Evolutionary conservation across 1,284 basidiomycete species (phyloP), one percentile per base, ranked within the genome.

Genomic region (Microbotryum saponariae): DNA sequence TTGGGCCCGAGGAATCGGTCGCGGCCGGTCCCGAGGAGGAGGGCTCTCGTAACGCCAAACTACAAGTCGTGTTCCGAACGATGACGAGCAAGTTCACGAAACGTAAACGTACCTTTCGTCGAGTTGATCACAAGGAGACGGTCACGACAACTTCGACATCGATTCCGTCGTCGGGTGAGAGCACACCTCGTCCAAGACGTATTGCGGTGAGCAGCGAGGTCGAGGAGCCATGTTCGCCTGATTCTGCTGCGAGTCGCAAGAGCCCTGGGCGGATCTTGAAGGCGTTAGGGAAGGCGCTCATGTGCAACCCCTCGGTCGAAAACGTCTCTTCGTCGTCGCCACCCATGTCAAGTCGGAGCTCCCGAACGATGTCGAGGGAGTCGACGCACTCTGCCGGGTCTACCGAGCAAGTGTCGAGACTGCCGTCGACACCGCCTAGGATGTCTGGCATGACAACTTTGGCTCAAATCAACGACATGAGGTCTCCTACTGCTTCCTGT

Each of bases 51-150:
- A 31, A 61, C 29, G n/a, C 12, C 16, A 9, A 27, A 2, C 20
- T 42, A 23, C 76, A 78, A 60, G 70, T 78, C 20, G 76, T 79
- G 1, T 69, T 80, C 10, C 73, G 74, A 47, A 78, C 77, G 3
- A 78, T 79, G 72, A 79, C 77, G 8, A 74, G 75, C 61, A 77
- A 76, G 70, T 70, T 79, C 3, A 71, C 77, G 8, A 74, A 77
- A 59, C 75, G 75, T 48, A 77, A 73, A 50, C 72, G 76, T 21
- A 76, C 74, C 0, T 63, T 78, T 12, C 72, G 75, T 1, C 70
- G 75, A 9, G 50, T 42, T 8, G 48, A 50, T 53, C 25, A 33
- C 20, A 33, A 53, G 1, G 51, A 53, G 51, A 25, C n/a, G 4
- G n/a, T 27, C 25, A 14, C 33, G 10, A 23, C 50, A 7, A 27